Conservation (phyloP, 441 rosid species). For the Populus hybrid region DNA sequence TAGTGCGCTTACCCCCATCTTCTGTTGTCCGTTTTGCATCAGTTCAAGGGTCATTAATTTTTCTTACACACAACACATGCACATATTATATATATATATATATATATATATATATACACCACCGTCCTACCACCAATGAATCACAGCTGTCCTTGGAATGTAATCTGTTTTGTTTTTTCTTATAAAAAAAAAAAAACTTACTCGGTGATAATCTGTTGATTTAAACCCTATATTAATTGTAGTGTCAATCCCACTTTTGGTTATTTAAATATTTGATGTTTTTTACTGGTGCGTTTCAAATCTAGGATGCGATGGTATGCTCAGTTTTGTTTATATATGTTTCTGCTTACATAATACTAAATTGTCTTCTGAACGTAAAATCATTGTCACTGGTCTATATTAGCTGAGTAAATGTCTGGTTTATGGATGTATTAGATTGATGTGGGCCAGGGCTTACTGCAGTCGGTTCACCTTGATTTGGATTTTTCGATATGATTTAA, state of each 20-base stretch:
- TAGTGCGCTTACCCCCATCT: constrained; percentile 35
- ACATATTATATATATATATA: neutral
- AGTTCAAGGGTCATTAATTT: constrained; percentile 3
- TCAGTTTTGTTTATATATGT: constrained; percentile 3
- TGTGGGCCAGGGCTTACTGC: neutral
- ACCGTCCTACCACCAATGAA: constrained; percentile 51
- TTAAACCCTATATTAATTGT: constrained; percentile 16
- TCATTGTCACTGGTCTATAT: constrained; percentile 5
- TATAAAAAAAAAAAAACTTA: neutral
- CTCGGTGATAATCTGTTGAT: constrained; percentile 37
- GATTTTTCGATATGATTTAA: neutral
- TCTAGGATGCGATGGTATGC: constrained; percentile 24
- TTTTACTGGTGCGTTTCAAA: constrained; percentile 27
- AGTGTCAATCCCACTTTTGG: constrained; percentile 20
- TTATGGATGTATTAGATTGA: constrained; percentile 7
- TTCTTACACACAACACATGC: neutral
- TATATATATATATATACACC: neutral
- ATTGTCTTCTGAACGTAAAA: constrained; percentile 10
- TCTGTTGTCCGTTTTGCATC: constrained; percentile 17
- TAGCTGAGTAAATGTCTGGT: constrained; percentile 8
- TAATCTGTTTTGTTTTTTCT: neutral
- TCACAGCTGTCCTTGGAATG: constrained; percentile 29
- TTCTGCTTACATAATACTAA: neutral
- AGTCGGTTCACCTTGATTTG: neutral
- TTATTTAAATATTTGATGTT: constrained; percentile 11